A percentile compares a stretch with the other conserved stretches of the same genome.
Conservation (phyloP, 768 basidiomycete genomes). For the Kwoniella botswanensis region DNA sequence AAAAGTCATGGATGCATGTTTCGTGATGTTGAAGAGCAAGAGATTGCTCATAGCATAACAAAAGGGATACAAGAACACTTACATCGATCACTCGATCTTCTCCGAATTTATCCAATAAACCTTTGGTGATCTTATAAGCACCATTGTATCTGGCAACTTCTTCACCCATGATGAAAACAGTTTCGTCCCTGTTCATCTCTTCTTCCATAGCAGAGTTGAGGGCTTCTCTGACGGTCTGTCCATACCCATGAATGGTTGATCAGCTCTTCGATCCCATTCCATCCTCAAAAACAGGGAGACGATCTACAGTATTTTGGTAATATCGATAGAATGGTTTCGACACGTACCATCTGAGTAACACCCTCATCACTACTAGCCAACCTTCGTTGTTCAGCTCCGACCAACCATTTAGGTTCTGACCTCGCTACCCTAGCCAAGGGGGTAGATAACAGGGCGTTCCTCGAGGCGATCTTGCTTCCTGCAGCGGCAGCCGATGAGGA, state of each 20-base stretch:
- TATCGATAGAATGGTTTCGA: background rate
- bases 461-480: slow-evolving; percentile 27
- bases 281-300: too few relatives aligned
- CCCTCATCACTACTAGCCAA: slow-evolving; percentile 50
- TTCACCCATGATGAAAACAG: slow-evolving; percentile 93
- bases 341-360: slow-evolving; percentile 51
- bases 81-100: slow-evolving; percentile 95
- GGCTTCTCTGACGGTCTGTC: slow-evolving; percentile 90
- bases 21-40: too few relatives aligned
- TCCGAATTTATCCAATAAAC: slow-evolving; percentile 97
- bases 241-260: background rate
- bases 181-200: slow-evolving; percentile 96
- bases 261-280: background rate
- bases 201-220: slow-evolving; percentile 98
- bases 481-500: slow-evolving; percentile 23
- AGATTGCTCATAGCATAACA: too few relatives aligned
- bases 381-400: slow-evolving; percentile 43
- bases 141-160: slow-evolving; percentile 96
- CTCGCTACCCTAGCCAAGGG: slow-evolving; percentile 51
- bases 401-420: slow-evolving; percentile 40
- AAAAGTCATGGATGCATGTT: too few relatives aligned
- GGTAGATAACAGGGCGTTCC: slow-evolving; percentile 48
- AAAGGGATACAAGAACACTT: slow-evolving; percentile 28
- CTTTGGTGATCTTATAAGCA: slow-evolving; percentile 82
- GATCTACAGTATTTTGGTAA: background rate